Evolutionary conservation across 305 asterid species (phyloP).

Genomic region (Rubia peregrina): DNA sequence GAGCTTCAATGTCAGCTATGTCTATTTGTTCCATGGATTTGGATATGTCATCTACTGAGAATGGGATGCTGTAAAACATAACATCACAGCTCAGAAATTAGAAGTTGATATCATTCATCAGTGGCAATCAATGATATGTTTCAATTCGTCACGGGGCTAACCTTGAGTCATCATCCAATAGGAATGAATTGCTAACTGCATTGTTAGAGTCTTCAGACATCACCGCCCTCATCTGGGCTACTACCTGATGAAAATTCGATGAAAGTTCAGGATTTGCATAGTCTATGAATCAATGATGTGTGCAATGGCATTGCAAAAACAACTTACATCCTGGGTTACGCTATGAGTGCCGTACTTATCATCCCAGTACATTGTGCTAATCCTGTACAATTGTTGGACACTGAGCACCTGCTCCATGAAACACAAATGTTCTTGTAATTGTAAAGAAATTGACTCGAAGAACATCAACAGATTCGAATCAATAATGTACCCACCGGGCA

Average conservation of each 20-base stretch:
- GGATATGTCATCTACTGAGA: conserved; percentile 88
- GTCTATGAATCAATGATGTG: conserved; percentile 29
- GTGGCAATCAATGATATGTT: background rate
- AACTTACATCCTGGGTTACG: conserved; percentile 53
- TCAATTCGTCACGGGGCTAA: conserved; percentile 3
- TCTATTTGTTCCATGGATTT: conserved; percentile 91
- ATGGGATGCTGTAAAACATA: conserved; percentile 69
- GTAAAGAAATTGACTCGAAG: background rate
- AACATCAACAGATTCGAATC: background rate
- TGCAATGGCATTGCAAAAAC: conserved; percentile 34
- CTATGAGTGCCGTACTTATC: conserved; percentile 67
- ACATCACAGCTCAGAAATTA: conserved; percentile 16
- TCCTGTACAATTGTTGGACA: conserved; percentile 56
- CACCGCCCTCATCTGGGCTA: conserved; percentile 51
- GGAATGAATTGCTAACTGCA: conserved; percentile 54
- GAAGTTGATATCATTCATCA: background rate
- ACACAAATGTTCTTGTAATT: conserved; percentile 8
- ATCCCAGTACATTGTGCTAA: conserved; percentile 70
- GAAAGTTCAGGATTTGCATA: conserved; percentile 14
- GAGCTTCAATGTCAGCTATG: conserved; percentile 66
- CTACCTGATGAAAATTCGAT: conserved; percentile 32
- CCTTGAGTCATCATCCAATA: conserved; percentile 67
- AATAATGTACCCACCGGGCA: conserved; percentile 42
- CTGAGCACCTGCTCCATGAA: conserved; percentile 42
- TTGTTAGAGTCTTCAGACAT: conserved; percentile 58